Evolutionary conservation across 2,329 filamentous ascomycete genomes (phyloP).

Genomic region (Aspergillus sp.): DNA sequence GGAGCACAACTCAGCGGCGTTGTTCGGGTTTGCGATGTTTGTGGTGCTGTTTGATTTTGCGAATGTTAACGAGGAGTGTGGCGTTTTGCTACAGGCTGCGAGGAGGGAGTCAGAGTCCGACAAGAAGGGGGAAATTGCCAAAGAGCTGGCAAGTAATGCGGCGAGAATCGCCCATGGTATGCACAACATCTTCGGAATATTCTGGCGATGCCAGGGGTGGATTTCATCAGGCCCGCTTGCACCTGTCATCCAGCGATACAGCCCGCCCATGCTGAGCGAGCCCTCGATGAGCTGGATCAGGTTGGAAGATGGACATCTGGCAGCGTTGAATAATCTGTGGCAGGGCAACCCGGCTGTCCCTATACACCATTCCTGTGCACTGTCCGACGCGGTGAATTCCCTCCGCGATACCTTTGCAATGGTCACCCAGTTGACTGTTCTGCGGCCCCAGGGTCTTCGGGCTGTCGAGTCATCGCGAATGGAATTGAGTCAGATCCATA

Average conservation of each 20-base stretch:
- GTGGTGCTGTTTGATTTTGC: background rate
- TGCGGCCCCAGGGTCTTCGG: background rate
- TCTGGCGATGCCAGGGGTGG: slow-evolving; percentile 8
- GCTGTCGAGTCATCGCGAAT: too few species aligned
- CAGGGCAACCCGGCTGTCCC: background rate
- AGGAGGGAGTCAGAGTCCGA: background rate
- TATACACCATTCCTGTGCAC: background rate
- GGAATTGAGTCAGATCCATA: background rate
- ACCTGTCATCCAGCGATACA: background rate
- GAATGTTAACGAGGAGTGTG: background rate
- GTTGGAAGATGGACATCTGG: background rate
- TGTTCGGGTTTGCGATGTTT: slow-evolving; percentile 7
- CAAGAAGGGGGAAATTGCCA: background rate
- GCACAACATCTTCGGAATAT: slow-evolving; percentile 3
- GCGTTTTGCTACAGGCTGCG: background rate
- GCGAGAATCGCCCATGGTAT: background rate
- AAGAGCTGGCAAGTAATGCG: background rate
- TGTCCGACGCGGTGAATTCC: background rate
- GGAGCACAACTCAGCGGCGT: background rate
- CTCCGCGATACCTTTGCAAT: slow-evolving; percentile 7
- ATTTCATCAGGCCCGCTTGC: background rate
- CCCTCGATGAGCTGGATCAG: background rate
- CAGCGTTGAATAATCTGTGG: background rate
- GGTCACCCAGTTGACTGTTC: slow-evolving; percentile 6
- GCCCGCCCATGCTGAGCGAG: background rate